These are phyloP conservation scores for Lecanicillium sp. DNA, from an alignment of 2,329 filamentous ascomycete genomes.

Conservation along the genomic window DNA sequence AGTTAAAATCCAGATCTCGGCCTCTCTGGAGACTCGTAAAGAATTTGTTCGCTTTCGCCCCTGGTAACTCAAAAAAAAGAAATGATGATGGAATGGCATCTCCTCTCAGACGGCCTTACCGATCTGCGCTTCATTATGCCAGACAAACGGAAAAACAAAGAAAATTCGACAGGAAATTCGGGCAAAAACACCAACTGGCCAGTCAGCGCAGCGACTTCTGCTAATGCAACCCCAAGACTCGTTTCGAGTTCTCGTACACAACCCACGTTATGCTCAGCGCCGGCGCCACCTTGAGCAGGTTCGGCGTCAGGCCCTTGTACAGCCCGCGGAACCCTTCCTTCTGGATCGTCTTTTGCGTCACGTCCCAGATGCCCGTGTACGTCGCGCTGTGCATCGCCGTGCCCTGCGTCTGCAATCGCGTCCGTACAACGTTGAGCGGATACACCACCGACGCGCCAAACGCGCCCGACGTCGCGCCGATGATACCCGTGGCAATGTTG, in stretches of 20 bases:
- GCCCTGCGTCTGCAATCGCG: conserved; percentile 87
- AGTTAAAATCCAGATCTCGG: neutral
- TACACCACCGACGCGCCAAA: conserved; percentile 93
- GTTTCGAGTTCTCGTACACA: conserved; percentile 87
- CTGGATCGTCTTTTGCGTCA: conserved; percentile 73
- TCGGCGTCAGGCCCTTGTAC: conserved; percentile 93
- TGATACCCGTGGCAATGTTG: conserved; percentile 78
- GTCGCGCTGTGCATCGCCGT: conserved; percentile 85
- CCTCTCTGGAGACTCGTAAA: neutral
- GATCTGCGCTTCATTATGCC: conserved; percentile 7
- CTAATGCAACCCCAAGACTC: conserved; percentile 51
- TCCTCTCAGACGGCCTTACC: neutral
- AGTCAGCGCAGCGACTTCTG: too few species aligned
- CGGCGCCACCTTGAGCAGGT: conserved; percentile 91
- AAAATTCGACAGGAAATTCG: neutral
- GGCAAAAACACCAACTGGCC: neutral
- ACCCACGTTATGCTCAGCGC: conserved; percentile 94
- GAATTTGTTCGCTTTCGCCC: neutral
- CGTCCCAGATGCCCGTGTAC: conserved; percentile 87
- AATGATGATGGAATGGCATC: neutral
- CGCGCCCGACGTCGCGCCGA: conserved; percentile 86
- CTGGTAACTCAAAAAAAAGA: neutral
- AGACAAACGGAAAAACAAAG: conserved; percentile 2
- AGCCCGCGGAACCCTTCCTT: conserved; percentile 80
- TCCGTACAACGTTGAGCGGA: conserved; percentile 87